A percentile compares a stretch with the other conserved stretches of the same genome.
Evolutionary conservation across 1,284 basidiomycete genomes (phyloP).

Genomic region (Vanrija humicola): DNA sequence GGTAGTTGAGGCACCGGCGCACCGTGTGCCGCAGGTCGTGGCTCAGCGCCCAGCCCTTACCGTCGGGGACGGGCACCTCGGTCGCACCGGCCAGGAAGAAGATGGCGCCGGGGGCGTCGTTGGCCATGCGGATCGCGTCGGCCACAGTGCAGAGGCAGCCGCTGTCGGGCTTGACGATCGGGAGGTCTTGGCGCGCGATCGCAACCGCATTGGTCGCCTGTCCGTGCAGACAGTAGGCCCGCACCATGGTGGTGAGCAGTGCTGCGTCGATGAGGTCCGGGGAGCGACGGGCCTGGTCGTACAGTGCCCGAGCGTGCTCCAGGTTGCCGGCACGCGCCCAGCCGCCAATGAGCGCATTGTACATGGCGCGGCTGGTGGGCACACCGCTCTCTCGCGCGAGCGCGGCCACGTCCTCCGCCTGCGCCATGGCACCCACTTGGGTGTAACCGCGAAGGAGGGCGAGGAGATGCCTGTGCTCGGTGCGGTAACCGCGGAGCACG

Average conservation of each 20-base stretch:
- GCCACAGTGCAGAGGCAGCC: slow-evolving; percentile 6
- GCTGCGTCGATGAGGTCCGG: neutral
- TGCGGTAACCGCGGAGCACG: slow-evolving; percentile 33
- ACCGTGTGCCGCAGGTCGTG: slow-evolving; percentile 1
- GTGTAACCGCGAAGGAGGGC: slow-evolving; percentile 38
- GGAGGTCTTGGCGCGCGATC: slow-evolving; percentile 7
- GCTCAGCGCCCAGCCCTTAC: neutral
- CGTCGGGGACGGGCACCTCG: neutral
- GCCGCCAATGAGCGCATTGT: slow-evolving; percentile 20
- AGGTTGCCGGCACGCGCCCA: slow-evolving; percentile 6
- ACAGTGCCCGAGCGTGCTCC: slow-evolving; percentile 1
- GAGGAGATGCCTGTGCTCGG: slow-evolving; percentile 28
- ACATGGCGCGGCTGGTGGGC: slow-evolving; percentile 22
- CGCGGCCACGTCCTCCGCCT: slow-evolving; percentile 29
- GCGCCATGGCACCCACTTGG: slow-evolving; percentile 28
- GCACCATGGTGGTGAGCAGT: slow-evolving; percentile 5
- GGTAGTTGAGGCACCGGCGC: slow-evolving; percentile 8
- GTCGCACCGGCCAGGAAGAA: slow-evolving; percentile 2
- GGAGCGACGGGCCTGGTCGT: slow-evolving; percentile 1
- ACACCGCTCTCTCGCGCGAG: slow-evolving; percentile 23
- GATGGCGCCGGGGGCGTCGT: slow-evolving; percentile 10
- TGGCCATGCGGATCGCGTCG: slow-evolving; percentile 4
- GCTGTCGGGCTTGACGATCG: slow-evolving; percentile 4
- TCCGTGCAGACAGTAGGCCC: neutral
- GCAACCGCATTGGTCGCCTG: neutral